A percentile compares a stretch with the other conserved stretches of the same genome.
These are phyloP conservation scores for Ilex asprella DNA, from an alignment of 257 asterid genomes.

Conservation along the genomic window DNA sequence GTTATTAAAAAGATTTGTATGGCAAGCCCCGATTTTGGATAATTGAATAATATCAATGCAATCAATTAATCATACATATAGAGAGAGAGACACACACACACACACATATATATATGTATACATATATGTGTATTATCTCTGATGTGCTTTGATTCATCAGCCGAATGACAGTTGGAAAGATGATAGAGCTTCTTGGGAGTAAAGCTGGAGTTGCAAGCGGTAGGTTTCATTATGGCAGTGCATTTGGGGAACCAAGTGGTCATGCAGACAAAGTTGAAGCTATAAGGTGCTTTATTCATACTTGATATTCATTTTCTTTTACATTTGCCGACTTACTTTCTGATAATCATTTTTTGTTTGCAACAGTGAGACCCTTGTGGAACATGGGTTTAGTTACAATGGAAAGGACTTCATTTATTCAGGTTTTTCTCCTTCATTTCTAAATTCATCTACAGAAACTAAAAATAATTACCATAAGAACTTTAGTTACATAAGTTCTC, in stretches of 20 bases:
- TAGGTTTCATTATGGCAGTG: constrained; percentile 95
- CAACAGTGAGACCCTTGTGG: constrained; percentile 84
- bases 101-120: no score
- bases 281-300: constrained; percentile 54
- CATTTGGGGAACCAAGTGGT: constrained; percentile 97
- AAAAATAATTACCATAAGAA: not conserved
- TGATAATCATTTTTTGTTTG: constrained; percentile 15
- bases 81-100: no score
- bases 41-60: constrained; percentile 5
- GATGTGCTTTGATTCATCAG: constrained; percentile 35
- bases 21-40: not conserved
- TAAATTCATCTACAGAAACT: constrained; percentile 6
- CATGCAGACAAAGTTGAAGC: constrained; percentile 89
- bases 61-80: not conserved
- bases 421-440: constrained; percentile 32
- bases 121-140: not conserved
- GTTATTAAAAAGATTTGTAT: no score
- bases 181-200: constrained; percentile 95
- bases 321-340: constrained; percentile 12
- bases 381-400: constrained; percentile 86
- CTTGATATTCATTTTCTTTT: constrained; percentile 11
- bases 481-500: no score
- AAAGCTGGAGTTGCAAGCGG: constrained; percentile 99
- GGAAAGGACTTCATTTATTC: constrained; percentile 95
- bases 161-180: constrained; percentile 98